These are phyloP conservation scores for Aspergillus biplanus DNA, from an alignment of 495 filamentous ascomycete genomes.

Conservation along the genomic window DNA sequence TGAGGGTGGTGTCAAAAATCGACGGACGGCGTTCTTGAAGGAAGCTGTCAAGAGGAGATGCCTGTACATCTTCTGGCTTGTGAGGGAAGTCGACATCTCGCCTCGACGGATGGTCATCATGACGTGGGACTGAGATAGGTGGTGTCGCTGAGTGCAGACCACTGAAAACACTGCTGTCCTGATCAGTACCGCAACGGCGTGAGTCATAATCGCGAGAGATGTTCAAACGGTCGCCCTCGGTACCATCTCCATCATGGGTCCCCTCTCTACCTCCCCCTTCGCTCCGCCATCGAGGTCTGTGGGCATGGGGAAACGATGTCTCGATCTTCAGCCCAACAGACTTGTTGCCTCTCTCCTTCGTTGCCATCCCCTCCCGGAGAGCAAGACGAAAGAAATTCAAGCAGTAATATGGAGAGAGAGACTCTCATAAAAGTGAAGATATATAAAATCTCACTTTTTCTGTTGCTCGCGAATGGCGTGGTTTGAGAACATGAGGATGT, in stretches of 20 bases:
- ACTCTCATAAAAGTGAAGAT: slow-evolving; percentile 16
- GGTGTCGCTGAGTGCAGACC: slow-evolving; percentile 51
- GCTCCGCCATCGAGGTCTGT: slow-evolving; percentile 31
- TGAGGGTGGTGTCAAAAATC: slow-evolving; percentile 49
- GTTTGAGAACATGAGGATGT: slow-evolving; percentile 5
- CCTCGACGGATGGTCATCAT: slow-evolving; percentile 31
- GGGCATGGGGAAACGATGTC: slow-evolving; percentile 40
- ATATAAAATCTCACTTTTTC: not conserved
- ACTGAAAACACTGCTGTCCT: slow-evolving; percentile 49
- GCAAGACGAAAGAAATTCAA: slow-evolving; percentile 13
- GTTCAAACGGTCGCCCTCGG: slow-evolving; percentile 50
- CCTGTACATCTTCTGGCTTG: slow-evolving; percentile 45
- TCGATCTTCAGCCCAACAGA: slow-evolving; percentile 49
- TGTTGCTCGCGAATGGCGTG: not conserved
- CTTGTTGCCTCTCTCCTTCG: slow-evolving; percentile 38
- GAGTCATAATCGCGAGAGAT: slow-evolving; percentile 44
- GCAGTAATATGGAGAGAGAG: slow-evolving; percentile 15
- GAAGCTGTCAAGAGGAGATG: slow-evolving; percentile 49
- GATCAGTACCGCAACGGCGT: slow-evolving; percentile 50
- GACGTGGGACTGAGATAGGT: slow-evolving; percentile 51
- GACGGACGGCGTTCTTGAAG: slow-evolving; percentile 45
- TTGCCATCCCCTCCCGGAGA: slow-evolving; percentile 46
- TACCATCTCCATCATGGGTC: slow-evolving; percentile 43
- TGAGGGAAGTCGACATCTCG: slow-evolving; percentile 41
- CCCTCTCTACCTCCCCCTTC: slow-evolving; percentile 32